phyloP scores from a whole-genome alignment of 148 eudicot species.

The Camellia granthamiana region DNA sequence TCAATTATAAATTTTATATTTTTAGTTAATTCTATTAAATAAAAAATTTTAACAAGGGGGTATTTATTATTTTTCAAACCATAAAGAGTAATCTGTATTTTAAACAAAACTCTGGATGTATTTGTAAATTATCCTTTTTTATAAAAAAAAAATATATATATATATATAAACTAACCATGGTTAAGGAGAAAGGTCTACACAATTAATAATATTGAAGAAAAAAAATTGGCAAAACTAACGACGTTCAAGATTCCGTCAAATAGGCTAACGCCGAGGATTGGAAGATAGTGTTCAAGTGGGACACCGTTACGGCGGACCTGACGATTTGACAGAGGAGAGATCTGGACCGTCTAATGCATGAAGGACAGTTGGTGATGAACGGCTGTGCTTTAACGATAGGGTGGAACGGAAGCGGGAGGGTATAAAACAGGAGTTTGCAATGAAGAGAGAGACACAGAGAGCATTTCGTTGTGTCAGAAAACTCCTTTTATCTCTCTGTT shows the following conservation, averaged over 20 bases:
- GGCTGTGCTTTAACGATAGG: constrained; percentile 9
- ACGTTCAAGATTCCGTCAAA: constrained; percentile 41
- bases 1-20: too few relatives aligned
- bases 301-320: constrained; percentile 15
- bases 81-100: too few relatives aligned
- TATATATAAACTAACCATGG: too few relatives aligned
- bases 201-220: not conserved
- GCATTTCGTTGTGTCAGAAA: constrained; percentile 27
- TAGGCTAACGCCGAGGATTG: constrained; percentile 13
- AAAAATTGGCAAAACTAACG: constrained; percentile 5
- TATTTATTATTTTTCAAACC: too few relatives aligned
- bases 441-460: constrained; percentile 21
- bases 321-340: constrained; percentile 21
- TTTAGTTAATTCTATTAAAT: too few relatives aligned
- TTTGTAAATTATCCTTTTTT: too few relatives aligned
- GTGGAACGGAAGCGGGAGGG: constrained; percentile 39
- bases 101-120: too few relatives aligned
- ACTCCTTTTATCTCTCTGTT: constrained; percentile 11
- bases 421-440: constrained; percentile 32
- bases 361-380: constrained; percentile 28
- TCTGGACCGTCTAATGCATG: constrained; percentile 21
- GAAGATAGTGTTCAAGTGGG: not conserved
- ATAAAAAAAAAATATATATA: too few relatives aligned
- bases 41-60: too few relatives aligned
- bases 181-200: too few relatives aligned